These are phyloP conservation scores for Prunella vulgaris DNA, from an alignment of 257 asterid species.

Conservation along the genomic window DNA sequence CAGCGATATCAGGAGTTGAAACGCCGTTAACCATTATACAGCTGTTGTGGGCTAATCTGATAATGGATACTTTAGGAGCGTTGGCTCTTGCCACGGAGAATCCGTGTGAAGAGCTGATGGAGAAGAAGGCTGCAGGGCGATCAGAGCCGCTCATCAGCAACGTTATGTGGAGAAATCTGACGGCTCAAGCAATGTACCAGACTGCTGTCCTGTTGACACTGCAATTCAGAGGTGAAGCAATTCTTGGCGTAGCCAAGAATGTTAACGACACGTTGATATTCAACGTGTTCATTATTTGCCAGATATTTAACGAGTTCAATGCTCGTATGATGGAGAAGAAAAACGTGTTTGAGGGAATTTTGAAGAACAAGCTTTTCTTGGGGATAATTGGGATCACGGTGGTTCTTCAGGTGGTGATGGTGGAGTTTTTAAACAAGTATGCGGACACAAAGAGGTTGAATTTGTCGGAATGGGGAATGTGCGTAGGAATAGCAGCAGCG, in stretches of 20 bases:
- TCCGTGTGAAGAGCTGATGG: conserved; percentile 31
- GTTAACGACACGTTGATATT: conserved; percentile 48
- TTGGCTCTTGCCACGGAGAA: conserved; percentile 41
- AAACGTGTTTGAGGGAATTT: conserved; percentile 54
- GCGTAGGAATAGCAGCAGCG: conserved; percentile 44
- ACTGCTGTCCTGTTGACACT: conserved; percentile 20
- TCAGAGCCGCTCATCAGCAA: conserved; percentile 33
- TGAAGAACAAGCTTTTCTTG: conserved; percentile 43
- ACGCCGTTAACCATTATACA: conserved; percentile 71
- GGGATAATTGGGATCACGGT: conserved; percentile 49
- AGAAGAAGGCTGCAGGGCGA: conserved; percentile 33
- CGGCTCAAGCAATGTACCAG: conserved; percentile 36
- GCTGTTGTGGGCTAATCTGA: conserved; percentile 48
- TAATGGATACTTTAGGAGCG: conserved; percentile 52
- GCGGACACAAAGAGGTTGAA: conserved; percentile 56
- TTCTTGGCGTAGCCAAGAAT: conserved; percentile 17
- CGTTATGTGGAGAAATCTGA: conserved; percentile 42
- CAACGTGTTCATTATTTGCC: conserved; percentile 54
- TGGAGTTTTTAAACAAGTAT: conserved; percentile 54
- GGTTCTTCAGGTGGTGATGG: conserved; percentile 58
- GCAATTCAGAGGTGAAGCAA: conserved; percentile 30
- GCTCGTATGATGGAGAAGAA: conserved; percentile 53
- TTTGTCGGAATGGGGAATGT: conserved; percentile 55
- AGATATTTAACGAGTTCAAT: conserved; percentile 58
- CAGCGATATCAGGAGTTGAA: conserved; percentile 56